Evolutionary conservation across 257 asterid species (phyloP).

Genomic region (Ballota nigra): DNA sequence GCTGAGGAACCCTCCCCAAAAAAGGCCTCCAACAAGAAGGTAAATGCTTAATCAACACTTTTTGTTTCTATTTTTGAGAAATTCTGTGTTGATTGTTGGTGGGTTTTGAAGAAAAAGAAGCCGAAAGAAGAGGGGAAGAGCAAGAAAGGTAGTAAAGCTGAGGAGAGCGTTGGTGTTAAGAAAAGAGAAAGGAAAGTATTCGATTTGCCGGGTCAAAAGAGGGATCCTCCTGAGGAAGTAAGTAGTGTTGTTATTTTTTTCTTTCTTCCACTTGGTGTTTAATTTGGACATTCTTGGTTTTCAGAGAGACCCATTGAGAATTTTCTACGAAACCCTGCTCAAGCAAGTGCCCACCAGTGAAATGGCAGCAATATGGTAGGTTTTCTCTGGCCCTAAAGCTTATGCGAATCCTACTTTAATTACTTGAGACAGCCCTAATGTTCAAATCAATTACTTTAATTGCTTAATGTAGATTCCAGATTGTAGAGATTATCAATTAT

Average conservation of each 20-base stretch:
- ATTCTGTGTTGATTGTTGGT: background rate
- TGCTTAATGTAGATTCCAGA: too few relatives aligned
- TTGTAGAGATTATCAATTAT: too few relatives aligned
- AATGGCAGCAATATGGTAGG: conserved; percentile 86
- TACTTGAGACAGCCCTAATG: background rate
- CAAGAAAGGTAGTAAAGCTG: conserved; percentile 40
- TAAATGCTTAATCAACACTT: conserved; percentile 3
- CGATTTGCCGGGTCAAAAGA: conserved; percentile 87
- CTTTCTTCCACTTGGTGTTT: background rate
- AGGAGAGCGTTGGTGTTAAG: conserved; percentile 34
- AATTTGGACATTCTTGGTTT: background rate
- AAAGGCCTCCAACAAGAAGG: conserved; percentile 35
- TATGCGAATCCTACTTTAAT: background rate
- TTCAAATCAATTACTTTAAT: too few relatives aligned
- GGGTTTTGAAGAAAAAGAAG: conserved; percentile 28
- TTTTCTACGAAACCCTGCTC: conserved; percentile 71
- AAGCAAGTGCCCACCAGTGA: conserved; percentile 81
- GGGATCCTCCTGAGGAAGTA: conserved; percentile 81
- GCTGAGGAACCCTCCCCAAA: conserved; percentile 34
- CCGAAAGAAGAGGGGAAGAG: conserved; percentile 31
- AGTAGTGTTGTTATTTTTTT: conserved; percentile 6
- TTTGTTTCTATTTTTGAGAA: too few relatives aligned
- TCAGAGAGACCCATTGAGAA: conserved; percentile 84
- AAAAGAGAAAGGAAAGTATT: conserved; percentile 63
- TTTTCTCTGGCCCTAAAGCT: background rate